Evolutionary conservation across 805 yeast genomes (phyloP), one percentile per base, ranked within the genome.

Genomic region (Cyberlindnera euphorbiae): DNA sequence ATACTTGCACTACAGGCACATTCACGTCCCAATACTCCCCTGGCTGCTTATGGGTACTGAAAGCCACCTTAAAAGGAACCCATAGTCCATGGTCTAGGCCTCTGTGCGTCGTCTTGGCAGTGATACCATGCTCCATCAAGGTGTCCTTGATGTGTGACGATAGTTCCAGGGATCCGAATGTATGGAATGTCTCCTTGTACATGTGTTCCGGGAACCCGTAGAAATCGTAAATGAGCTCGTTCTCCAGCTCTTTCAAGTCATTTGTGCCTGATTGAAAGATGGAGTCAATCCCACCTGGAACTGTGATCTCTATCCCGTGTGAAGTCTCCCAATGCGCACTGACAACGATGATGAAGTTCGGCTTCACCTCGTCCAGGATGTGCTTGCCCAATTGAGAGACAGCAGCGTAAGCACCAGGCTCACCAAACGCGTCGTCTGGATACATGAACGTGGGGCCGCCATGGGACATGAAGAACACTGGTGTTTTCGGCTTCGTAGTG

Each of bases 31-130:
- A 52, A 26, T 38, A 34, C 13, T 42, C 45, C 18, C 45, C 51
- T 10, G 32, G 16, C 12, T 49, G 47, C 16, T 57, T 55, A 5
- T 58, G 52, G 3, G 62, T 54, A 28, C 74, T 67, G 44, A 83
- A 82, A 7, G 85, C 86, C 17, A 80, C 82, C 50, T 81, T 77
- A 41, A 79, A 66, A 2, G 90, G 90, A 6, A 81, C 88, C 87
- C 90, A 84, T 7, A 69, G 79, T 6, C 95, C 95, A 59, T 84
- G 94, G 53, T 84, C 95, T 16, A 85, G 58, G 8, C 93, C 93
- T 38, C 93, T 63, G n/a, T 60, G 53, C 0, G 71, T 64, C 8
- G 74, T 41, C 18, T 59, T 57, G 0, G 77, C 58, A 3, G 60
- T 47, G 33, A 79, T 62, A 0, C 79, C 82, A 16, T 56, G 44